Evolutionary conservation across 2,329 filamentous ascomycete species (phyloP), one percentile per base, ranked within the genome.

Genomic region (Geosmithia putterillii): DNA sequence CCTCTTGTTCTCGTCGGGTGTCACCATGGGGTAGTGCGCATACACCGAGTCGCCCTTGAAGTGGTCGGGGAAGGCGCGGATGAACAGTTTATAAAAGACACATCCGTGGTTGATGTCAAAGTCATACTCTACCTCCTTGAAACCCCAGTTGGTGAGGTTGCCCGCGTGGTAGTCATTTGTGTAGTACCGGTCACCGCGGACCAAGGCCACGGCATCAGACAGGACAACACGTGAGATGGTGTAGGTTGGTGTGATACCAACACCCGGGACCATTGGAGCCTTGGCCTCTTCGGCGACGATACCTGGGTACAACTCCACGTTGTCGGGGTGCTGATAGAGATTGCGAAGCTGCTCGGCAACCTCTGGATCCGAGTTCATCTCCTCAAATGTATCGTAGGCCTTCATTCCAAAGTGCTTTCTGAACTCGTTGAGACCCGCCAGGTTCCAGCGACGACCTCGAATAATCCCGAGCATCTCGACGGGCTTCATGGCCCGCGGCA

Each of bases 131-230:
- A 76, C 82, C 56, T 87, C 82, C 44, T 78, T 76, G 64, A 76
- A 90, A 18, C 86, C 86, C 86, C 86, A 94, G 62, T 86, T 88
- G 1, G 86, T 94, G 40, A 94, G 62, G 51, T 79, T 77, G 8
- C 77, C 74, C 0, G 86, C 76, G 50, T 81, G 77, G 57, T 83
- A 89, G 58, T 90, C 85, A n/a, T 62, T 69, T 0, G 84, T 89
- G 64, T 88, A 88, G 64, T 86, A 82, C 18, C 86, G 69, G 54
- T 92, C 86, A 28, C 83, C 83, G 20, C 85, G 75, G 7, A 88
- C 83, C 5, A 90, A 71, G n/a, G 80, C 74, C 0, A 89, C 83
- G 1, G 85, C 84, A 51, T 90, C 85, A 0, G 82, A 86, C 5
- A 90, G 63, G 2, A 90, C 77, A 2, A 84, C 85, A 18, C 84